Evolutionary conservation across 108 stramenopile species (phyloP).

Genomic region (Skeletonema costatum): DNA sequence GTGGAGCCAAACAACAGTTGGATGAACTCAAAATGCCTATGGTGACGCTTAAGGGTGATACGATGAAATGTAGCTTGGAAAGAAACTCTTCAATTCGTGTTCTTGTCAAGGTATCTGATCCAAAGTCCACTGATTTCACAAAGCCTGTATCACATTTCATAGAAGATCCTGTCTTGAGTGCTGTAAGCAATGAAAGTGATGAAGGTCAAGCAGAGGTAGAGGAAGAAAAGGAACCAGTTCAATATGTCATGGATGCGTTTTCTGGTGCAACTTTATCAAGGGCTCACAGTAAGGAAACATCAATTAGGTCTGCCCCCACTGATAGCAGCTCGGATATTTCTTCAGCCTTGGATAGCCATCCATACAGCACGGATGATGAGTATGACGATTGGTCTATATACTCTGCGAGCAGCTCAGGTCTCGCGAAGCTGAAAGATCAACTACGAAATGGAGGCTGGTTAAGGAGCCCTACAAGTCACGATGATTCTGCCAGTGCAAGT

Average conservation of each 20-base stretch:
- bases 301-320: not conserved
- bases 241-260: not conserved
- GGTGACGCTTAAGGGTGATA: slow-evolving; percentile 36
- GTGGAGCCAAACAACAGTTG: not conserved
- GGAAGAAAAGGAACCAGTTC: not conserved
- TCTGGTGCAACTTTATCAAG: not conserved
- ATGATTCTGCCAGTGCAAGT: not conserved
- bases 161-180: not conserved
- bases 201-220: not conserved
- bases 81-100: slow-evolving; percentile 13
- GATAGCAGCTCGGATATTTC: not conserved
- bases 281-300: not conserved
- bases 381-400: not conserved
- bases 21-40: slow-evolving; percentile 13
- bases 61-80: slow-evolving; percentile 23
- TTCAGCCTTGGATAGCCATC: not conserved
- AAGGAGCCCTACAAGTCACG: not conserved
- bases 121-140: not conserved
- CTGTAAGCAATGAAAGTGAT: not conserved
- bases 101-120: slow-evolving; percentile 12
- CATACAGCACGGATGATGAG: not conserved
- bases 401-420: not conserved
- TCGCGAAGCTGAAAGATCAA: not conserved
- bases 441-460: not conserved
- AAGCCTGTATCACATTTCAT: not conserved